Base-by-base conservation (phyloP, 78 protist genomes). In the Pigoraptor vietnamica region DNA sequence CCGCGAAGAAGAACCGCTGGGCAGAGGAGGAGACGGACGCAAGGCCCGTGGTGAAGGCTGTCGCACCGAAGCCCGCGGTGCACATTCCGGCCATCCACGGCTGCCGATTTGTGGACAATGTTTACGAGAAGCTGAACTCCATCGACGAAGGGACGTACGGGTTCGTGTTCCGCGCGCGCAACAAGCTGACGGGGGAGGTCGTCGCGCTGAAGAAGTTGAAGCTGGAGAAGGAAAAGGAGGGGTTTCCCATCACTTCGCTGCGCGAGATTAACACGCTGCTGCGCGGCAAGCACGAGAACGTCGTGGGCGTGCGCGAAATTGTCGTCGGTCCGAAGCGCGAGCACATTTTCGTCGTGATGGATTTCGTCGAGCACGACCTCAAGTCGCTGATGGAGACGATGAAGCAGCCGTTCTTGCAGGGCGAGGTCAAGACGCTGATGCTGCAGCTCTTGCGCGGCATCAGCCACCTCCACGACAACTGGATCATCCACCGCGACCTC, bases 401-500 rank as follows among this genome's bases (percentile, higher is more conserved):
- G 91, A 0, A 24, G 0, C 29, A 0, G 33, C 81, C 86, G 10
- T 91, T 93, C n/a, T 0, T 36, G 33, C n/a, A 37, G 23, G 0
- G 92, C 38, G 91, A 88, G 88, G 79, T 39, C 38, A 93, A 95
- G 34, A 81, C 92, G 25, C 86, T 94, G 35, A 37, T 67, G 83
- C 38, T 2, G 56, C 96, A 95, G 92, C 56, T 95, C 33, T 88
- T 96, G 34, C 0, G 0, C 29, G 96, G 93, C 36, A 87, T 95
- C 0, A 40, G 35, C 24, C 36, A 81, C 88, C 21, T 95, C 83
- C 97, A 96, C 84, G 90, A 55, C 25, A 2, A 39, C 38, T 82
- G 92, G 88, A 37, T 93, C 9, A 32, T 90, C 81, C 94, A 93
- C 39, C 48, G 94, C 0, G 94, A 93, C 56, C 39, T 93, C 48